Conservation (phyloP, 169 alveolate genomes). For the Eimeria necatrix region DNA sequence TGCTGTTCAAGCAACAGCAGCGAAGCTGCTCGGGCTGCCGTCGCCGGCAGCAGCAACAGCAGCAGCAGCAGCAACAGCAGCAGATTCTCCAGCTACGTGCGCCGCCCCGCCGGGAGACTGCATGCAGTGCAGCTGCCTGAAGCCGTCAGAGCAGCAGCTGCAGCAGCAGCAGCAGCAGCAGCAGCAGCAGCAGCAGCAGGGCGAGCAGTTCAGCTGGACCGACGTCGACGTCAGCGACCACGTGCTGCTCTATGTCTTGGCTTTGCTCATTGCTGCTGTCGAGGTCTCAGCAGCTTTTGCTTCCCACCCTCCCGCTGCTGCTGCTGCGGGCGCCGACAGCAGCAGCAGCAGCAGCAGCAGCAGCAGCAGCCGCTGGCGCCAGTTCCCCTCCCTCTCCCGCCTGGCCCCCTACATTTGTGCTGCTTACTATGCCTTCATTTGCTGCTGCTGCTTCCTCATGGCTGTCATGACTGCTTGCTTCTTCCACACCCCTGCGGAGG, state of each 20-base stretch:
- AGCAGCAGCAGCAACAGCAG: not conserved
- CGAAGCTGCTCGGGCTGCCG: not conserved
- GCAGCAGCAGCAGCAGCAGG: not conserved
- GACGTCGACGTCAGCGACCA: constrained; percentile 44
- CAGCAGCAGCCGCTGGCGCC: too few species aligned
- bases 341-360: too few species aligned
- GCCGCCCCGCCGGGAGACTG: not conserved
- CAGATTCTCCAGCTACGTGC: not conserved
- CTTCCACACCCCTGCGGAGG: constrained; percentile 53
- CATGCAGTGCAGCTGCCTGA: not conserved
- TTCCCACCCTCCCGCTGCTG: constrained; percentile 27
- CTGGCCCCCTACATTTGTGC: not conserved
- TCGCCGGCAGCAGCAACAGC: not conserved
- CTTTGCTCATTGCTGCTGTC: not conserved
- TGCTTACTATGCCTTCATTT: constrained; percentile 37
- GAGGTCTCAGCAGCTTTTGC: constrained; percentile 47
- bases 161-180: not conserved
- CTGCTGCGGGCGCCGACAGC: too few species aligned
- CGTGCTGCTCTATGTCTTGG: constrained; percentile 59
- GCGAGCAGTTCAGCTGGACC: not conserved
- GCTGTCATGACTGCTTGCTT: constrained; percentile 48
- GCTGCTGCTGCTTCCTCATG: constrained; percentile 48
- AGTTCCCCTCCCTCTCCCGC: not conserved
- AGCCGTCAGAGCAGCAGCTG: not conserved
- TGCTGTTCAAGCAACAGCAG: not conserved